These are phyloP conservation scores for Ophiostoma montium DNA, from an alignment of 2,329 filamentous ascomycete species.

Conservation along the genomic window DNA sequence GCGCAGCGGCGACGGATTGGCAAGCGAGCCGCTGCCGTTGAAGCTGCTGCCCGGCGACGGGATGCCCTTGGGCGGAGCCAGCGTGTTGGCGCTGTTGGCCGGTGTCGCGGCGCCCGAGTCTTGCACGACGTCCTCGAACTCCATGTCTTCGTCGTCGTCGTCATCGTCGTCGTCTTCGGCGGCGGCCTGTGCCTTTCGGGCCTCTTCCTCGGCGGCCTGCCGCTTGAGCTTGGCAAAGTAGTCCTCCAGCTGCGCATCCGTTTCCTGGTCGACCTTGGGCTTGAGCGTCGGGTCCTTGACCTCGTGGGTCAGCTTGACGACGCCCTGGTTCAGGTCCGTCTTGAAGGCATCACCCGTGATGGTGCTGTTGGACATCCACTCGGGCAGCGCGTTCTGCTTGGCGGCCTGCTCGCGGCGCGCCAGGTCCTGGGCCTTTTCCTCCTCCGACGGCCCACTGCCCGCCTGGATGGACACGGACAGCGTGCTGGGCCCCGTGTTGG, in stretches of 20 bases:
- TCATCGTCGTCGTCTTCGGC: slow-evolving; percentile 30
- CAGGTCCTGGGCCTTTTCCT: slow-evolving; percentile 50
- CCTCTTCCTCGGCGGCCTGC: slow-evolving; percentile 35
- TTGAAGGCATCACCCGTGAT: slow-evolving; percentile 49
- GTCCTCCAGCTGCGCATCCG: slow-evolving; percentile 46
- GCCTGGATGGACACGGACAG: slow-evolving; percentile 58
- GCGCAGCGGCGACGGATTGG: slow-evolving; percentile 16
- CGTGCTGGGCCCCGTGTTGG: slow-evolving; percentile 51
- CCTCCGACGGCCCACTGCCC: slow-evolving; percentile 49
- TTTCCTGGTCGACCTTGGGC: slow-evolving; percentile 30
- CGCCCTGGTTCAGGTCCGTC: slow-evolving; percentile 21
- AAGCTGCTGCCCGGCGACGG: background rate
- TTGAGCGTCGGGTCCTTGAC: slow-evolving; percentile 29
- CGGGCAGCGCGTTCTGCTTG: slow-evolving; percentile 53
- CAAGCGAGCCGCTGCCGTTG: background rate
- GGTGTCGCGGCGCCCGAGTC: slow-evolving; percentile 21
- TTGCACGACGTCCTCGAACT: slow-evolving; percentile 37
- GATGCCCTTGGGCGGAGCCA: background rate
- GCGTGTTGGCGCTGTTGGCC: slow-evolving; percentile 1
- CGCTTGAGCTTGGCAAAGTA: slow-evolving; percentile 55
- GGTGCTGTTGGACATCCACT: slow-evolving; percentile 59
- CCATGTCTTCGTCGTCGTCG: slow-evolving; percentile 26
- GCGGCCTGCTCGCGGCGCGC: slow-evolving; percentile 52
- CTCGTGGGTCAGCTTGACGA: slow-evolving; percentile 22
- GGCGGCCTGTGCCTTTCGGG: slow-evolving; percentile 33